Percentiles rank a stretch among this genome's conserved stretches.
phyloP scores from a whole-genome alignment of 176 grass and related monocot genomes.

The Secale cereale region DNA sequence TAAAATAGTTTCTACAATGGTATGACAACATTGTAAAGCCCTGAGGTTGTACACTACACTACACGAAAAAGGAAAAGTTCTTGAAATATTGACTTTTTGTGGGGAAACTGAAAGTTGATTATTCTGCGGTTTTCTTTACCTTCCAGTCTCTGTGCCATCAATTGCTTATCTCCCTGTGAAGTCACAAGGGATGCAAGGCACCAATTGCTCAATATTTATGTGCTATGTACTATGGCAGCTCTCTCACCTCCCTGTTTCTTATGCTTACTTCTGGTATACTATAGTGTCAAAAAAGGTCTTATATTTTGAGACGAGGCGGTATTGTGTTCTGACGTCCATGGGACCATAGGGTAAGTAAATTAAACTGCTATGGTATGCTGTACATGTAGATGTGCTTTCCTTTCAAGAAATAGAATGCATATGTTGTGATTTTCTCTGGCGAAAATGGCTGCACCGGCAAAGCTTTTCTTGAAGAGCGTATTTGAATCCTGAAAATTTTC shows the following conservation, averaged over 20 bases:
- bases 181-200: neutral
- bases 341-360: neutral
- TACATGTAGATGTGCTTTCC: neutral
- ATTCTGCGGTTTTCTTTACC: neutral
- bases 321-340: neutral
- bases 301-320: no score
- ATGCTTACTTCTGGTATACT: neutral
- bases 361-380: neutral
- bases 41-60: neutral
- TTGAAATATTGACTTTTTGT: neutral
- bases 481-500: neutral
- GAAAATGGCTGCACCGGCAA: neutral
- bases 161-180: neutral
- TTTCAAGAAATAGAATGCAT: neutral
- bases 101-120: neutral
- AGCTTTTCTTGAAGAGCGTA: neutral
- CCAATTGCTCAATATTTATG: neutral
- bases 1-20: constrained; percentile 7
- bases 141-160: neutral
- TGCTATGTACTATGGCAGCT: neutral
- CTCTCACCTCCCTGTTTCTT: neutral
- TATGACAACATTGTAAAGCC: constrained; percentile 1
- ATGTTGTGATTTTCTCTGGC: neutral
- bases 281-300: no score
- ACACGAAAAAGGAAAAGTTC: neutral